Conservation (phyloP, 768 basidiomycete species). For the Leccinum uliginosum region DNA sequence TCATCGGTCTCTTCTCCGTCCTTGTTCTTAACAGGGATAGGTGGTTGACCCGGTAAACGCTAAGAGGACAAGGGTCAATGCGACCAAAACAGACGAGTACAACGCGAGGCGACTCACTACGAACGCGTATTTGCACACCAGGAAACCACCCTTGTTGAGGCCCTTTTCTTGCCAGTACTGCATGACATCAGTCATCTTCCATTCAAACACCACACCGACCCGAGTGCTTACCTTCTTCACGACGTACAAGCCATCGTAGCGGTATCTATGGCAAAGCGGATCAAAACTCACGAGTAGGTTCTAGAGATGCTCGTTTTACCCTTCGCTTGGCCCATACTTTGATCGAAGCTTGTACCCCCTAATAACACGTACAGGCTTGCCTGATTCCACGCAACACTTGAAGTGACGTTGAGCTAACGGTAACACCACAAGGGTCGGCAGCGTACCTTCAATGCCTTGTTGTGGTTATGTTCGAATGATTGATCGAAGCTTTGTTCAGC, state of each 20-base stretch:
- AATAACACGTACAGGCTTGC: conserved; percentile 81
- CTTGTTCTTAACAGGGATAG: conserved; percentile 22
- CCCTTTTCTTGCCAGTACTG: conserved; percentile 78
- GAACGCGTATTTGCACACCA: conserved; percentile 85
- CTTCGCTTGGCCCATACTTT: conserved; percentile 73
- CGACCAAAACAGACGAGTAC: background rate
- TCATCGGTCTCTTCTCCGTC: conserved; percentile 9
- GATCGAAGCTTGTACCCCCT: conserved; percentile 68
- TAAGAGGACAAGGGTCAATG: conserved; percentile 1
- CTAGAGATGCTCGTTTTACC: conserved; percentile 36
- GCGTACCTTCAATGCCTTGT: conserved; percentile 61
- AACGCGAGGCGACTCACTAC: conserved; percentile 43
- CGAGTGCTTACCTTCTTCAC: conserved; percentile 57
- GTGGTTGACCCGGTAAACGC: conserved; percentile 25
- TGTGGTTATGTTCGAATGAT: conserved; percentile 67
- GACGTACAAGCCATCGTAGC: conserved; percentile 85
- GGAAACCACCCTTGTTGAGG: conserved; percentile 58
- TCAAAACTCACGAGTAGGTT: background rate
- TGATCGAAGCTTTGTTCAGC: conserved; percentile 86
- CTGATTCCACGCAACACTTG: conserved; percentile 73
- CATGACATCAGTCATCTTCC: background rate
- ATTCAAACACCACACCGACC: background rate
- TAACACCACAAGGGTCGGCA: background rate
- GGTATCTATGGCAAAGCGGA: conserved; percentile 48
- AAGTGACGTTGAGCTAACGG: background rate